Evolutionary conservation across 805 yeast genomes (phyloP).

Genomic region (Metschnikowia shivogae): DNA sequence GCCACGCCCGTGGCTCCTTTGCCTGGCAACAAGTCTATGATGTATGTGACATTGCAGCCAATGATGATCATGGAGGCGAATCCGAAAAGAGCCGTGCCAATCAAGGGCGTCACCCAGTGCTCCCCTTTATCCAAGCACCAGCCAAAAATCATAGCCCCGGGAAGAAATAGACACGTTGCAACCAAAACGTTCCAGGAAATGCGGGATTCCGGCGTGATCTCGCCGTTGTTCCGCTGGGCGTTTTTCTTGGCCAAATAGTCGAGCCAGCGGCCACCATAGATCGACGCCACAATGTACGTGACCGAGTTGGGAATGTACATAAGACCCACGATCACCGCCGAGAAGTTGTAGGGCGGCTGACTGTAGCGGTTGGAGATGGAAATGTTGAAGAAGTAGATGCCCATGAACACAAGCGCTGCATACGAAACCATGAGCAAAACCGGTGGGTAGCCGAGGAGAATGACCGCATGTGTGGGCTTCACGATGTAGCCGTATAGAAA

Average conservation of each 20-base stretch:
- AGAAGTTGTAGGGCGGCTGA: slow-evolving; percentile 64
- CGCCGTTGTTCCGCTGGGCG: slow-evolving; percentile 58
- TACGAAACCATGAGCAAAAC: slow-evolving; percentile 61
- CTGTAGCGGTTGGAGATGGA: slow-evolving; percentile 63
- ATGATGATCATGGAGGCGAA: slow-evolving; percentile 80
- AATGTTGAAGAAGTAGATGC: slow-evolving; percentile 70
- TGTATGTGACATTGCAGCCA: slow-evolving; percentile 74
- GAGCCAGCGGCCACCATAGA: slow-evolving; percentile 79
- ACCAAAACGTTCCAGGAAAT: slow-evolving; percentile 67
- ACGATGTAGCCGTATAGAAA: slow-evolving; percentile 45
- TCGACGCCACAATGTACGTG: slow-evolving; percentile 67
- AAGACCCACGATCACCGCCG: slow-evolving; percentile 62
- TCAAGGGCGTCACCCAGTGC: slow-evolving; percentile 74
- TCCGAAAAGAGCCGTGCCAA: slow-evolving; percentile 81
- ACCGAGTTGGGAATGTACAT: slow-evolving; percentile 81
- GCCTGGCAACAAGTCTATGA: slow-evolving; percentile 83
- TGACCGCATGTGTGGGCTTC: slow-evolving; percentile 59
- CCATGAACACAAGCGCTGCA: slow-evolving; percentile 69
- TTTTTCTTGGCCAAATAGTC: slow-evolving; percentile 54
- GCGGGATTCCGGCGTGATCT: slow-evolving; percentile 70
- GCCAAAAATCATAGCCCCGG: slow-evolving; percentile 69
- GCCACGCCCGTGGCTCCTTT: slow-evolving; percentile 89
- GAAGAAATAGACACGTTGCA: slow-evolving; percentile 61
- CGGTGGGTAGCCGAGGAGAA: slow-evolving; percentile 67
- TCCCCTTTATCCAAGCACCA: slow-evolving; percentile 69